Conservation (phyloP, 805 yeast genomes). For the Brettanomyces bruxellensis region DNA sequence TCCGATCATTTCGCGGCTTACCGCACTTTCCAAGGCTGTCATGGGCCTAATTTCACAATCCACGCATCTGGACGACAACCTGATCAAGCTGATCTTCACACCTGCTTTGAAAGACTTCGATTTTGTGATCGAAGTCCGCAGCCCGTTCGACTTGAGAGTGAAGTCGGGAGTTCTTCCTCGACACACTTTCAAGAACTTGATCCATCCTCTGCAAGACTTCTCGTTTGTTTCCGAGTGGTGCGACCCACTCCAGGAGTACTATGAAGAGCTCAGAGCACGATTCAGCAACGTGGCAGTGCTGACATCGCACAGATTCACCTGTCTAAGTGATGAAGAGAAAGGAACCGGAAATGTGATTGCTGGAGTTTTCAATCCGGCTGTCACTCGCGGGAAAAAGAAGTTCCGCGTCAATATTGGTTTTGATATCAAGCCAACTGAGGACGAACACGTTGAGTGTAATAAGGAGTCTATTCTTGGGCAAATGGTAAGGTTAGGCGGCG, state of each 20-base stretch:
- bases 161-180: slow-evolving; percentile 50
- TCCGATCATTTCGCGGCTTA: slow-evolving; percentile 80
- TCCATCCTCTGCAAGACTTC: slow-evolving; percentile 28
- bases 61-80: slow-evolving; percentile 24
- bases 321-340: slow-evolving; percentile 40
- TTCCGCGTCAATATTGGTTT: slow-evolving; percentile 76
- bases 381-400: slow-evolving; percentile 45
- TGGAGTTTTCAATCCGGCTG: slow-evolving; percentile 70
- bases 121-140: slow-evolving; percentile 55
- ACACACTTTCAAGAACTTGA: slow-evolving; percentile 53
- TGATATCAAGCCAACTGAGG: slow-evolving; percentile 54
- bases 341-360: slow-evolving; percentile 51
- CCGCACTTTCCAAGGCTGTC: slow-evolving; percentile 79
- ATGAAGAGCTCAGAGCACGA: slow-evolving; percentile 49
- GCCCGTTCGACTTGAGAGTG: slow-evolving; percentile 27
- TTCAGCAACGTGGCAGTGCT: slow-evolving; percentile 64
- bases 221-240: slow-evolving; percentile 26
- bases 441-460: slow-evolving; percentile 48
- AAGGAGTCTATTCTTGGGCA: slow-evolving; percentile 67
- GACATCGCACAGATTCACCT: slow-evolving; percentile 44
- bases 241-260: slow-evolving; percentile 56
- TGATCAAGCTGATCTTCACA: slow-evolving; percentile 53
- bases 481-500: slow-evolving; percentile 62
- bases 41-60: slow-evolving; percentile 35
- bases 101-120: slow-evolving; percentile 84